A percentile compares a stretch with the other conserved stretches of the same genome.
Evolutionary conservation across 169 alveolate genomes (phyloP).

Genomic region (Perkinsus marinus): DNA sequence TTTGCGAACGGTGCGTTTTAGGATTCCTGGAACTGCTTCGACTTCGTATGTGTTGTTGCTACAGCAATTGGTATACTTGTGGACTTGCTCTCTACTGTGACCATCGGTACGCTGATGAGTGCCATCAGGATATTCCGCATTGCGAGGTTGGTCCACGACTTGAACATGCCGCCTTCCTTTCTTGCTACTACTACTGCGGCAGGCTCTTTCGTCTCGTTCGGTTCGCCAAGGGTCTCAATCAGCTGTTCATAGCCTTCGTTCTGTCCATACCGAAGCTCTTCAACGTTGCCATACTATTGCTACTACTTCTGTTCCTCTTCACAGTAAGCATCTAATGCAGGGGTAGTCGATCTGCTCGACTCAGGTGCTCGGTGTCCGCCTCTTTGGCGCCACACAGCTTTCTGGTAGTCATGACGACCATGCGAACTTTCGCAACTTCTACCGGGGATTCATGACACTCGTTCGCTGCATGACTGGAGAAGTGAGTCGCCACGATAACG

Average conservation of each 20-base stretch:
- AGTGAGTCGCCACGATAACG: background rate
- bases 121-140: background rate
- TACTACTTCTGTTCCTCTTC: slow-evolving; percentile 1
- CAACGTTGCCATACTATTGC: slow-evolving; percentile 6
- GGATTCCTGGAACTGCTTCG: slow-evolving; percentile 15
- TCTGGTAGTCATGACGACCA: background rate
- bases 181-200: no score
- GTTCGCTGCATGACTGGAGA: slow-evolving; percentile 6
- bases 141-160: background rate
- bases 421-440: slow-evolving; percentile 5
- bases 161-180: background rate
- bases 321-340: background rate
- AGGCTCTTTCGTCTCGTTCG: slow-evolving; percentile 12
- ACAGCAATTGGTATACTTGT: background rate
- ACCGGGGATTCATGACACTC: slow-evolving; percentile 7
- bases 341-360: no score
- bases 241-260: slow-evolving; percentile 11
- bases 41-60: slow-evolving; percentile 7
- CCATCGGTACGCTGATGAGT: background rate
- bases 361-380: background rate
- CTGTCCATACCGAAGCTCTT: slow-evolving; percentile 7
- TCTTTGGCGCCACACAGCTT: background rate
- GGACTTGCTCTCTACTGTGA: background rate
- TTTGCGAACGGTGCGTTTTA: background rate
- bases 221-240: slow-evolving; percentile 8